A percentile compares a stretch with the other conserved stretches of the same genome.
Evolutionary conservation across 2,329 filamentous ascomycete genomes (phyloP).

Genomic region (Fusarium nygamai): DNA sequence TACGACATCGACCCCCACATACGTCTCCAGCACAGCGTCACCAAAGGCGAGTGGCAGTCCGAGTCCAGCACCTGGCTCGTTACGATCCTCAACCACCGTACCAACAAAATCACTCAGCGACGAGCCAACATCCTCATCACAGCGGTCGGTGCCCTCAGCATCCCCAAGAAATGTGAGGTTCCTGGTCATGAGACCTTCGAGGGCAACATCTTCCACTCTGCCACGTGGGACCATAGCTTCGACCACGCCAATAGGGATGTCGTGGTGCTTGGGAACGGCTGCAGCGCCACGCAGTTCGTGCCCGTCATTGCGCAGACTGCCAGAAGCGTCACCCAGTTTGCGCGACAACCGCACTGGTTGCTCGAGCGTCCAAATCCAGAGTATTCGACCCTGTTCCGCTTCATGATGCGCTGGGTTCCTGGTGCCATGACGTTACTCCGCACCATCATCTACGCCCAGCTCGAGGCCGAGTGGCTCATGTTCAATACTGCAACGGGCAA

Average conservation of each 20-base stretch:
- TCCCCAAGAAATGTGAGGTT: background rate
- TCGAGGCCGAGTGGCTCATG: background rate
- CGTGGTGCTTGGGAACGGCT: background rate
- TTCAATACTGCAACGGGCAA: background rate
- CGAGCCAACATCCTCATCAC: background rate
- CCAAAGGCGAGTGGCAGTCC: background rate
- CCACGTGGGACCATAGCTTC: background rate
- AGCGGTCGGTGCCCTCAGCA: background rate
- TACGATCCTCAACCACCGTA: background rate
- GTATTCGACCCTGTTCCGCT: background rate
- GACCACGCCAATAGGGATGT: background rate
- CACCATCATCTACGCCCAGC: background rate
- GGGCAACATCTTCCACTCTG: background rate
- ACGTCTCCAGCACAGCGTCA: background rate
- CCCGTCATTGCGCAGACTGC: background rate
- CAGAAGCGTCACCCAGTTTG: background rate
- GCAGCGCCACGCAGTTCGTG: background rate
- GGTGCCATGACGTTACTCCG: background rate
- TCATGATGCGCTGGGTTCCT: background rate
- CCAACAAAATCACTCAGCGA: background rate
- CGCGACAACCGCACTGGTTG: background rate
- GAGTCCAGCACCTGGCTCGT: background rate
- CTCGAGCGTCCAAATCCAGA: background rate
- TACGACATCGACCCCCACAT: background rate
- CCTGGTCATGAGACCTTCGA: background rate